These are phyloP conservation scores for Apostasia ramifera DNA, from an alignment of 106 monocot genomes.

Conservation along the genomic window DNA sequence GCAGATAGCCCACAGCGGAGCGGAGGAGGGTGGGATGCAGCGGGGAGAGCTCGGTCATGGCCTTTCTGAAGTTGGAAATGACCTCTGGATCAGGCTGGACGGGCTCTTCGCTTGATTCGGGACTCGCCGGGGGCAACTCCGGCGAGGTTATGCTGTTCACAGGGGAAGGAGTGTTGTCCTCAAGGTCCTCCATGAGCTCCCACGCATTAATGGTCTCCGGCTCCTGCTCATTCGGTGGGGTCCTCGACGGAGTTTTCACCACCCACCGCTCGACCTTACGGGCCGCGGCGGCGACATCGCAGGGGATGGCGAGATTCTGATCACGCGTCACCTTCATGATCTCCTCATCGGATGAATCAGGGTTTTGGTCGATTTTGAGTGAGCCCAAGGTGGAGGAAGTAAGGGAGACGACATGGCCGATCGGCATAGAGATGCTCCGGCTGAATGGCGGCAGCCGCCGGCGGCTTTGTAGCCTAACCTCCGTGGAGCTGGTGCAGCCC, in stretches of 20 bases:
- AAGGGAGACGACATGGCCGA: conserved; percentile 46
- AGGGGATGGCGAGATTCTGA: neutral
- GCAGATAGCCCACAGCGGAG: neutral
- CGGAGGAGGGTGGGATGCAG: neutral
- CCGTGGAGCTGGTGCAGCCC: conserved; percentile 78
- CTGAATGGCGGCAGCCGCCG: conserved; percentile 9
- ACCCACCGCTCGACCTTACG: neutral
- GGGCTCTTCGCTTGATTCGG: conserved; percentile 1
- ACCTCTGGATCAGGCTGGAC: conserved; percentile 46
- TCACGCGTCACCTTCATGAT: conserved; percentile 34
- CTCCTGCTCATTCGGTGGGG: conserved; percentile 38
- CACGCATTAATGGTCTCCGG: conserved; percentile 59
- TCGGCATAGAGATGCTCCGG: conserved; percentile 36
- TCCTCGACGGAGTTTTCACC: conserved; percentile 21
- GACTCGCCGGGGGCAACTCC: neutral
- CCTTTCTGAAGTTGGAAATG: conserved; percentile 31
- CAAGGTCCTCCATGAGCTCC: conserved; percentile 71
- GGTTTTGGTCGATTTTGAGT: conserved; percentile 16
- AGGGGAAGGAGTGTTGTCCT: conserved; percentile 21
- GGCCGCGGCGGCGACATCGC: neutral
- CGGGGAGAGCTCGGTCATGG: conserved; percentile 24
- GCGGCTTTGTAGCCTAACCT: conserved; percentile 25
- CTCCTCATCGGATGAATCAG: conserved; percentile 11
- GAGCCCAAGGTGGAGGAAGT: conserved; percentile 58
- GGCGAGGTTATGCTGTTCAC: neutral